Conservation (phyloP, 306 rosid species). For the Quercus dentata region DNA sequence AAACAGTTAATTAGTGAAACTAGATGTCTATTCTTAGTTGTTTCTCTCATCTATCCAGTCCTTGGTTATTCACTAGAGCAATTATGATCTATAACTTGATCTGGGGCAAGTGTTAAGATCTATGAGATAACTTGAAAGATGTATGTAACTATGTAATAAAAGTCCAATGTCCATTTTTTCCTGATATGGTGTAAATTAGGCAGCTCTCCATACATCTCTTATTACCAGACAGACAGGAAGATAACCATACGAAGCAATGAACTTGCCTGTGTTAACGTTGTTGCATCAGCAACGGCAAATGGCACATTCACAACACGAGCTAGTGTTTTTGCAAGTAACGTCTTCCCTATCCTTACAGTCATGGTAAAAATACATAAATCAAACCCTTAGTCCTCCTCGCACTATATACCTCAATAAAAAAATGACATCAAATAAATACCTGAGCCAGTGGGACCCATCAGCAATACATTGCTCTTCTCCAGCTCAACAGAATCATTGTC, state of each 20-base stretch:
- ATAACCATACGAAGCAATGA: neutral
- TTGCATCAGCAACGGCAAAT: slow-evolving; percentile 68
- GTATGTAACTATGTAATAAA: too few relatives aligned
- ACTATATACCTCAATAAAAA: neutral
- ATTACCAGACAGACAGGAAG: neutral
- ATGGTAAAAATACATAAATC: slow-evolving; percentile 13
- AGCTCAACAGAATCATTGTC: slow-evolving; percentile 49
- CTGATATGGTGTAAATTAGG: neutral
- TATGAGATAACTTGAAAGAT: neutral
- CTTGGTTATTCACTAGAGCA: too few relatives aligned
- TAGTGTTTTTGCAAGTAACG: slow-evolving; percentile 75
- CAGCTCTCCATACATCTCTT: neutral
- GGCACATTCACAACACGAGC: slow-evolving; percentile 73
- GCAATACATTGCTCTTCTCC: slow-evolving; percentile 63
- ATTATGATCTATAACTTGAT: too few relatives aligned
- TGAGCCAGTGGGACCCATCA: slow-evolving; percentile 78
- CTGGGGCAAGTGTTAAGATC: neutral
- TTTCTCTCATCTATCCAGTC: too few relatives aligned
- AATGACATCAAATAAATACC: slow-evolving; percentile 25
- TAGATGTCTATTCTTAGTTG: too few relatives aligned
- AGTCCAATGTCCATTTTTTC: neutral
- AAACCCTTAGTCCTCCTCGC: neutral
- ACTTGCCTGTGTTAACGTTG: slow-evolving; percentile 73
- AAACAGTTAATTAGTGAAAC: too few relatives aligned
- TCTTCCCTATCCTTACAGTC: slow-evolving; percentile 56